phyloP scores from a whole-genome alignment of 352 stramenopile genomes.

The Thraustochytrium sp. region DNA sequence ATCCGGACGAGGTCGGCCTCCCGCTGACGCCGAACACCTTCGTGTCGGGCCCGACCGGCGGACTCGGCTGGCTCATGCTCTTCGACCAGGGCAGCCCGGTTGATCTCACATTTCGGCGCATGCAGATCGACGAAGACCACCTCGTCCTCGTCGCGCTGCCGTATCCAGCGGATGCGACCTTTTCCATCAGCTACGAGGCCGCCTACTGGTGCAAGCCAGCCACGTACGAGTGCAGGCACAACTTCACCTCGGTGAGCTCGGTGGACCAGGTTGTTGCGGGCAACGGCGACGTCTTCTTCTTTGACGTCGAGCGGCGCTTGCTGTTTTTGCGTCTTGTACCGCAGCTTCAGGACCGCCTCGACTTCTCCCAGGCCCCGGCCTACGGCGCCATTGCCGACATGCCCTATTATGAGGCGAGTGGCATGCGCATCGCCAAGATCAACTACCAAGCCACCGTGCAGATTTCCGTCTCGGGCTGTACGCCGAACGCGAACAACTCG shows the following conservation, averaged over 20 bases:
- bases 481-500: background rate
- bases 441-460: background rate
- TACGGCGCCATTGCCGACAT: background rate
- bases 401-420: background rate
- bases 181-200: background rate
- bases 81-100: background rate
- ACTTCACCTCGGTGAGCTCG: background rate
- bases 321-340: background rate
- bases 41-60: background rate
- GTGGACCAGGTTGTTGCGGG: background rate
- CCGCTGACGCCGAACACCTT: background rate
- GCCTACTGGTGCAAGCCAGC: background rate
- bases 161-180: background rate
- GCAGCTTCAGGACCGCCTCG: too few relatives aligned
- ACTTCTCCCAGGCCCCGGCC: background rate
- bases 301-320: background rate
- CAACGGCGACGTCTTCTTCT: background rate
- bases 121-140: background rate
- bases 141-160: background rate
- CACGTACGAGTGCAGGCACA: background rate
- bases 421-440: background rate
- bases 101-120: background rate
- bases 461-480: background rate
- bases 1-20: background rate
- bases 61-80: background rate